Conservation (phyloP, 352 stramenopile genomes). For the Globisporangium uncinulatum region DNA sequence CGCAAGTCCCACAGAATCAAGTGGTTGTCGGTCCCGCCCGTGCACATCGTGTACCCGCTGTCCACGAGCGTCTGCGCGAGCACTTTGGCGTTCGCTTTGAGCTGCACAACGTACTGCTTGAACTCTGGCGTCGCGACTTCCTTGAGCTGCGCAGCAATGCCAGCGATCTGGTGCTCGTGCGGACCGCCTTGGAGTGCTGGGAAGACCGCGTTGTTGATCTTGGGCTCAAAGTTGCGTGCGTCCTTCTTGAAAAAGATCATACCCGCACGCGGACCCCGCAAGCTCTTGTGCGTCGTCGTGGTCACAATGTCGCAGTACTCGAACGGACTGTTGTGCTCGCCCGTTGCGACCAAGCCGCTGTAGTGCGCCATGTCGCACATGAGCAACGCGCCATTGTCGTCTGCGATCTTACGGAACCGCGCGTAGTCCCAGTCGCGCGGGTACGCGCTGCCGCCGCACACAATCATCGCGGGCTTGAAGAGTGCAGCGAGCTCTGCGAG, state of each 20-base stretch:
- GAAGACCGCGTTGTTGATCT: constrained; percentile 99
- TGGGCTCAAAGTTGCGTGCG: constrained; percentile 88
- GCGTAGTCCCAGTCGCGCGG: constrained; percentile 98
- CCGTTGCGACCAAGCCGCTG: constrained; percentile 95
- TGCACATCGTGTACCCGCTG: constrained; percentile 95
- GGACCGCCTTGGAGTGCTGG: constrained; percentile 96
- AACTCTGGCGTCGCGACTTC: constrained; percentile 96
- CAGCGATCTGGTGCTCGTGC: constrained; percentile 99
- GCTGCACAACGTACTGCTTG: constrained; percentile 92
- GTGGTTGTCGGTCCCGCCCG: constrained; percentile 99
- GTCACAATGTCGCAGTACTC: constrained; percentile 99
- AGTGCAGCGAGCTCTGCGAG: constrained; percentile 91
- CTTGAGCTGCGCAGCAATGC: constrained; percentile 97
- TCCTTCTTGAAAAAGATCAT: constrained; percentile 99
- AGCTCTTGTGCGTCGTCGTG: constrained; percentile 99
- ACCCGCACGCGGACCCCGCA: constrained; percentile 95
- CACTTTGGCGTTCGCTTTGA: constrained; percentile 94
- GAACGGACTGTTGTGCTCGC: constrained; percentile 94
- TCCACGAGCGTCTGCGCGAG: constrained; percentile 90
- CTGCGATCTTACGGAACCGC: constrained; percentile 96
- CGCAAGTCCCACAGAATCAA: constrained; percentile 98
- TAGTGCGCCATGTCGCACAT: constrained; percentile 99
- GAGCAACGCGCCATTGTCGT: constrained; percentile 95
- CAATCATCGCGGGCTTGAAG: constrained; percentile 98
- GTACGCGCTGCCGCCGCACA: constrained; percentile 97